Evolutionary conservation across 768 basidiomycete species (phyloP).

Genomic region (Strobilomyces confusus): DNA sequence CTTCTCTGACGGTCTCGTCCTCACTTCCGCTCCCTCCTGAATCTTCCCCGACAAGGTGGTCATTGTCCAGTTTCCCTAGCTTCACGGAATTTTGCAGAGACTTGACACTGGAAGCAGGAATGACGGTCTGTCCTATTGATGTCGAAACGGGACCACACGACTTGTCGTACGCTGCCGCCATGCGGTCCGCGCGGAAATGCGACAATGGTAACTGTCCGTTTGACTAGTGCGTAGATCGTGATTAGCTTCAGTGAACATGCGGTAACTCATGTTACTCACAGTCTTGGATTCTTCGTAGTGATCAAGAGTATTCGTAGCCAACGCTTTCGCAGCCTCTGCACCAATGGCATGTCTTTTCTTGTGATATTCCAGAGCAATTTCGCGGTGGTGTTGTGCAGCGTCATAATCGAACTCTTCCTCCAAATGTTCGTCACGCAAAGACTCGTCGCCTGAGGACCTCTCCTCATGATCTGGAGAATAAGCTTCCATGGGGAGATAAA

Average conservation of each 20-base stretch:
- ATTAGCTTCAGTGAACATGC: constrained; percentile 3
- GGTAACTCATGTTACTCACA: constrained; percentile 29
- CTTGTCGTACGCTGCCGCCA: constrained; percentile 47
- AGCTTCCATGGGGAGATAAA: constrained; percentile 34
- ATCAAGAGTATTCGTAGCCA: constrained; percentile 45
- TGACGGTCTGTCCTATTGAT: constrained; percentile 40
- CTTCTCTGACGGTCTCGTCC: constrained; percentile 44
- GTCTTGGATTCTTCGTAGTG: constrained; percentile 42
- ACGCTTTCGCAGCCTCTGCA: constrained; percentile 46
- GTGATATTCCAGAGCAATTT: constrained; percentile 70
- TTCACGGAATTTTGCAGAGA: constrained; percentile 51
- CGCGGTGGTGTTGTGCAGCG: constrained; percentile 64
- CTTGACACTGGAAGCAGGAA: constrained; percentile 42
- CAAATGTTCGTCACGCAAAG: constrained; percentile 36
- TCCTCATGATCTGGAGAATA: constrained; percentile 20
- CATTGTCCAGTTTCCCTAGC: constrained; percentile 53
- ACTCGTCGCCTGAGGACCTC: constrained; percentile 22
- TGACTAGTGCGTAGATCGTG: constrained; percentile 24
- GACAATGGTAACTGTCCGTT: constrained; percentile 52
- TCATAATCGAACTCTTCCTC: constrained; percentile 58
- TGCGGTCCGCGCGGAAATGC: constrained; percentile 58
- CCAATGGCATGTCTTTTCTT: constrained; percentile 56
- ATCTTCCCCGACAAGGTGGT: constrained; percentile 48
- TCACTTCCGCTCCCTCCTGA: constrained; percentile 54
- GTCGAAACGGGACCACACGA: constrained; percentile 34